Evolutionary conservation across 257 asterid species (phyloP).

Genomic region (Lycium ferocissimum): DNA sequence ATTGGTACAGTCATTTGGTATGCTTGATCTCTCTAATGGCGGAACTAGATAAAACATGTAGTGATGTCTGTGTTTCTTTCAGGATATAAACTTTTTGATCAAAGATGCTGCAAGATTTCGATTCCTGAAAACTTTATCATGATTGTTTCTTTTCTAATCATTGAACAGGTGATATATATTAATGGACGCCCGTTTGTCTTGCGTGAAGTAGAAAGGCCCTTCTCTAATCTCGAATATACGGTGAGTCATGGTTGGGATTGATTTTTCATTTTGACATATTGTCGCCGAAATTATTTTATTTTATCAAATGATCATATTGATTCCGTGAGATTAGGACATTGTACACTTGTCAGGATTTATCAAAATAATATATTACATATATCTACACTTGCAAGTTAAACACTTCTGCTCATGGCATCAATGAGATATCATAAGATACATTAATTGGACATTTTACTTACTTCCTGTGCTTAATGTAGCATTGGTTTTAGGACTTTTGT

Average conservation of each 20-base stretch:
- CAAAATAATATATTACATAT: background rate
- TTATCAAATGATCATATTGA: conserved; percentile 6
- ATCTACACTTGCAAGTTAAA: conserved; percentile 5
- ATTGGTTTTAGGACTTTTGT: conserved; percentile 27
- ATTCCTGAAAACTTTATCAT: conserved; percentile 16
- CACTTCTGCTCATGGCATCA: background rate
- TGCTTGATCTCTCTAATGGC: conserved; percentile 7
- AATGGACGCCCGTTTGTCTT: conserved; percentile 97
- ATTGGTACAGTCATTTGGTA: conserved; percentile 3
- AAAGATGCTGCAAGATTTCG: conserved; percentile 10
- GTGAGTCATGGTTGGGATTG: conserved; percentile 50
- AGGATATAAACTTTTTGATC: conserved; percentile 11
- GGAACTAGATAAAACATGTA: conserved; percentile 10
- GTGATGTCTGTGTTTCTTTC: conserved; percentile 4
- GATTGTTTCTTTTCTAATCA: conserved; percentile 27
- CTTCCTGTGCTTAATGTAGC: background rate
- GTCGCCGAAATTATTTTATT: background rate
- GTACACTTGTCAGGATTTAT: conserved; percentile 23
- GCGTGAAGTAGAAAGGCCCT: conserved; percentile 97
- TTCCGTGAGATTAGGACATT: background rate
- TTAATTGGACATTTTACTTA: background rate
- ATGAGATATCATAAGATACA: conserved; percentile 15
- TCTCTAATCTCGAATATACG: conserved; percentile 97
- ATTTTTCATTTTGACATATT: background rate
- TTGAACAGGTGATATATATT: conserved; percentile 85